Evolutionary conservation across 345 rosid species (phyloP).

Genomic region (Lumnitzera racemosa): DNA sequence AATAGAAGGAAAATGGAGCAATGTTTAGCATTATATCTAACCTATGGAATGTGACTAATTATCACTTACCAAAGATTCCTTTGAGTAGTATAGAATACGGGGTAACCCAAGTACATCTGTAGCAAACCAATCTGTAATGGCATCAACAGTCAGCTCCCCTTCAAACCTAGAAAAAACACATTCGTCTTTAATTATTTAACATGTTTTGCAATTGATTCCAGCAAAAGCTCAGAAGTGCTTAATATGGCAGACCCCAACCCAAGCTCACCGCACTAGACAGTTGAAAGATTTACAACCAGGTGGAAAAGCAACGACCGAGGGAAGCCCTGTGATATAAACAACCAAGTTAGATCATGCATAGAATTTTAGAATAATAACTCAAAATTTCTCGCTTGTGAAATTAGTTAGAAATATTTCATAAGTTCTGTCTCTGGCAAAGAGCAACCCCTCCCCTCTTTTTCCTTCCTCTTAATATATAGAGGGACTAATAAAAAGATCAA

Average conservation of each 20-base stretch:
- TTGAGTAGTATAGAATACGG: slow-evolving; percentile 72
- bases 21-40: background rate
- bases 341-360: background rate
- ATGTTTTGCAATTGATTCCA: background rate
- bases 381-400: too few relatives aligned
- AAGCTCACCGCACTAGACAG: slow-evolving; percentile 66
- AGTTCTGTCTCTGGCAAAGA: too few relatives aligned
- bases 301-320: slow-evolving; percentile 72
- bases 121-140: slow-evolving; percentile 82
- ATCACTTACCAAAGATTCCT: slow-evolving; percentile 71
- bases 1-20: background rate
- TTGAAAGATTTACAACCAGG: slow-evolving; percentile 53
- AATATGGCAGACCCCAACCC: background rate
- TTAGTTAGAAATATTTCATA: too few relatives aligned
- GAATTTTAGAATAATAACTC: too few relatives aligned
- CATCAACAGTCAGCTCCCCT: slow-evolving; percentile 66
- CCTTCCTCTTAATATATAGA: too few relatives aligned
- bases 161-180: slow-evolving; percentile 47
- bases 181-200: background rate
- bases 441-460: too few relatives aligned
- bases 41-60: background rate
- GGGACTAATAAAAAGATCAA: too few relatives aligned
- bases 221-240: too few relatives aligned
- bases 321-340: slow-evolving; percentile 51
- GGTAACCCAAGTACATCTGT: slow-evolving; percentile 62